Conservation (phyloP, 2,329 filamentous ascomycete species). For the Xylariales sp. region DNA sequence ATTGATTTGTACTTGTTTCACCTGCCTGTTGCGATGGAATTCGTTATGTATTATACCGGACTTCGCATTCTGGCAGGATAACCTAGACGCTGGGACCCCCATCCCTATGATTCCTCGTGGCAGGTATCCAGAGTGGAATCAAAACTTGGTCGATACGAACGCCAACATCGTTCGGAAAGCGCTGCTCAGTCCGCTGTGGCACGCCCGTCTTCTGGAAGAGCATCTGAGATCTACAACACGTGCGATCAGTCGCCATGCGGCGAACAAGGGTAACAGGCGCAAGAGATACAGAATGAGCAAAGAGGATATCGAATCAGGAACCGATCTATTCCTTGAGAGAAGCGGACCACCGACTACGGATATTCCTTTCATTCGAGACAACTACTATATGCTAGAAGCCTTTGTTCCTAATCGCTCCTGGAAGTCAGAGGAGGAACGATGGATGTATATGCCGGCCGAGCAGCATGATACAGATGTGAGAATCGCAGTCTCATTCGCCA, state of each 20-base stretch:
- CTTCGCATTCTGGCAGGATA: conserved; percentile 50
- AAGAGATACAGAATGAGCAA: conserved; percentile 40
- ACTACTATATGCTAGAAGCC: conserved; percentile 54
- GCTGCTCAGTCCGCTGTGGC: conserved; percentile 41
- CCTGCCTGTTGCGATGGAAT: conserved; percentile 53
- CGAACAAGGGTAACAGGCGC: conserved; percentile 44
- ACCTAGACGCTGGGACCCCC: conserved; percentile 45
- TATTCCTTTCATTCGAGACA: conserved; percentile 50
- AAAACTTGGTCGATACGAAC: conserved; percentile 35
- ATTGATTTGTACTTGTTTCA: conserved; percentile 52
- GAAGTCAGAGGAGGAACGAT: conserved; percentile 38
- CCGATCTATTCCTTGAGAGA: conserved; percentile 46
- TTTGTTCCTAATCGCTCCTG: conserved; percentile 54
- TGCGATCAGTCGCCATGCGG: conserved; percentile 40
- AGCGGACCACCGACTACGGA: conserved; percentile 47
- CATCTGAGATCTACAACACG: conserved; percentile 42
- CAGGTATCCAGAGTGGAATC: conserved; percentile 44
- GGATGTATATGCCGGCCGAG: conserved; percentile 42
- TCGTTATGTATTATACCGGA: conserved; percentile 49
- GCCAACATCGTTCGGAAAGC: conserved; percentile 40
- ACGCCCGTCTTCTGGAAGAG: conserved; percentile 43
- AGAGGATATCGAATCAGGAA: conserved; percentile 39
- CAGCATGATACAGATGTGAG: conserved; percentile 35
- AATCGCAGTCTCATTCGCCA: conserved; percentile 23
- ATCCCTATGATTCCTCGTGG: conserved; percentile 49